Base-by-base conservation (phyloP, 1,284 basidiomycete genomes). In the Chiua sp. region DNA sequence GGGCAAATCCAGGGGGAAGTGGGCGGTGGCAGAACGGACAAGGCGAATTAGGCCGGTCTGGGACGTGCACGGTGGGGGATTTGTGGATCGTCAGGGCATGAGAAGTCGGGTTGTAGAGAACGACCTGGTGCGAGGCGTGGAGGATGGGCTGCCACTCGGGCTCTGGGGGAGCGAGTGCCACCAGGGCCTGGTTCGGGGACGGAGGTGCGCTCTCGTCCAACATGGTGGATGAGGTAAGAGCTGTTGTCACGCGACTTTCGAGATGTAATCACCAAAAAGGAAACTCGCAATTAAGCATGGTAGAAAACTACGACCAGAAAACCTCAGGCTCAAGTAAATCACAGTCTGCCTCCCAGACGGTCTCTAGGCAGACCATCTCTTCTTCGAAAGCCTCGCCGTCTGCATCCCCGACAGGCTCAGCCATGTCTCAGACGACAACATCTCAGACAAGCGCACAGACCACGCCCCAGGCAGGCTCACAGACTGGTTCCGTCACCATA, bases 91-190 rank as follows among this genome's bases (percentile, higher is more conserved):
- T 84, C 16, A 96, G 80, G 0, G 92, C 93, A 72, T 96, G 93
- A 0, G 91, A 94, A 1, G 85, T 88, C 0, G 93, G 87, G 70
- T 96, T 93, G 77, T 96, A 96, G 22, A 96, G 82, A 32, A 96
- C 93, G 56, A 96, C 87, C 71, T 95, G 93, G 74, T 93, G 91
- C 1, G 91, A 88, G 7, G 86, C 85, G 56, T 91, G 90, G 26
- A 91, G 79, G 62, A 92, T 90, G 6, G 89, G 85, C 56, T 83
- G 87, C 90, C 90, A 92, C 56, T 78, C 76, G 4, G 64, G 70
- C 4, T 66, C 73, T 1, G 52, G 28, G 28, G 70, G 72, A 20
- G 64, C 61, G 8, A 77, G 55, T 1, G 72, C 62, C 22, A 76
- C 62, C 46, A 76, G 62, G 26, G 72, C 74, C 46, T 72, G 67